Evolutionary conservation across 768 basidiomycete genomes (phyloP), one percentile per base, ranked within the genome.

Genomic region (Sarcodon sp.): DNA sequence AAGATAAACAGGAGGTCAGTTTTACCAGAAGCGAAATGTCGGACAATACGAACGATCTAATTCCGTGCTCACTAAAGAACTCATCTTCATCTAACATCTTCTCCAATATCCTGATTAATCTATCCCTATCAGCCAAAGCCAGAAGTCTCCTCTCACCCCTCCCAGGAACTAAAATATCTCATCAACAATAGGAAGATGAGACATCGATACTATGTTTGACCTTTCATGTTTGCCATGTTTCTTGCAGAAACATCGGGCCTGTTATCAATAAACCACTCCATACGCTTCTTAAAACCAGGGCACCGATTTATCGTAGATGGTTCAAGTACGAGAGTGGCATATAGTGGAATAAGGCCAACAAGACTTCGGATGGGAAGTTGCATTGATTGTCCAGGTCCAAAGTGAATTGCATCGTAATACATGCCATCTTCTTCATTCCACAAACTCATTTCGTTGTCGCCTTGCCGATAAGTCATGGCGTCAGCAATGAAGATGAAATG

Each of bases 401-500:
- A 91, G 50, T 88, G 79, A 54, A 97, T 94, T 41, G 87, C 94
- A 58, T 99, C 96, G 60, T 96, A 99, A 69, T 97, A 99, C 83
- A 98, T 87, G 21, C 96, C 94, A 55, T 98, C 93, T 55, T 90
- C 66, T 54, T 97, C 96, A 62, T 83, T 96, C 96, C 96, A 99
- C 10, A 99, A 73, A 52, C 85, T 87, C 38, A 75, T 61, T 58
- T 90, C 83, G 55, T 80, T 69, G 35, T 84, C 82, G n/a, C 83
- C 84, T 50, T 77, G 73, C 57, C 76, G 74, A 66, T 77, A 97
- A 1, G 96, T 96, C 96, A 99, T 98, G 7, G 96, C 96, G 61
- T 99, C 96, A 7, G 96, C 80, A 47, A 99, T 99, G 70, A 92
- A 94, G 58, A 98, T 83, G 66, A 98, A 99, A 64, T 98, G 92